Conservation (phyloP, 2,329 filamentous ascomycete genomes). For the Colletotrichum neosansevieriae region DNA sequence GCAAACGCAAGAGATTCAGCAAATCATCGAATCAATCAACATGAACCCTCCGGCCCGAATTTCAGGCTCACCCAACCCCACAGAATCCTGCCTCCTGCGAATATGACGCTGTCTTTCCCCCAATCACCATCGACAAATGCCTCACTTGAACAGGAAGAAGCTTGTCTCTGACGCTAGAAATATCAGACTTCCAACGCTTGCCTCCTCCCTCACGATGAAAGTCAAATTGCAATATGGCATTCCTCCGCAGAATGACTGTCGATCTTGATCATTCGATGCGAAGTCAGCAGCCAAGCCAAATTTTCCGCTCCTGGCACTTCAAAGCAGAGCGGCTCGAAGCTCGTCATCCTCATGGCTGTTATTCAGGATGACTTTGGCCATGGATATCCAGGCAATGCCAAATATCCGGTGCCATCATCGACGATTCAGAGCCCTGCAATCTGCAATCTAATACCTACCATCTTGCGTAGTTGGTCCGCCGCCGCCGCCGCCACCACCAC, state of each 20-base stretch:
- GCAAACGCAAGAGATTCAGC: slow-evolving; percentile 21
- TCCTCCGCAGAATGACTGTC: neutral
- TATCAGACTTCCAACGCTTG: slow-evolving; percentile 12
- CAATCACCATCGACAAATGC: slow-evolving; percentile 35
- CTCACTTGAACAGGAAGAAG: slow-evolving; percentile 28
- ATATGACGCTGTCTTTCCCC: slow-evolving; percentile 9
- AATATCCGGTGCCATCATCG: slow-evolving; percentile 12
- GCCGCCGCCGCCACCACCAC: slow-evolving; percentile 13
- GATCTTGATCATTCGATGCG: slow-evolving; percentile 9
- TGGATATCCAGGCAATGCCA: slow-evolving; percentile 3
- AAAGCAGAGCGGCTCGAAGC: slow-evolving; percentile 18
- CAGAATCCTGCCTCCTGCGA: slow-evolving; percentile 27
- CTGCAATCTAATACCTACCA: neutral
- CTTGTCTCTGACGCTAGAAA: slow-evolving; percentile 19
- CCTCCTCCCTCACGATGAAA: neutral
- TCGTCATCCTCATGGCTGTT: slow-evolving; percentile 27
- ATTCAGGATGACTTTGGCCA: neutral
- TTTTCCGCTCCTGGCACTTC: neutral
- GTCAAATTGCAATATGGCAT: slow-evolving; percentile 23
- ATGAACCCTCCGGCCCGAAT: slow-evolving; percentile 33
- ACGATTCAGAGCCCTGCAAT: slow-evolving; percentile 20
- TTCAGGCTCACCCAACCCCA: slow-evolving; percentile 29
- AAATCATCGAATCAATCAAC: slow-evolving; percentile 10
- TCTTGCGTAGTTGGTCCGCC: slow-evolving; percentile 8
- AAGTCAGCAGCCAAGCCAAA: slow-evolving; percentile 15